Evolutionary conservation across 2,329 filamentous ascomycete species (phyloP).

Genomic region (Penicillium sp.): DNA sequence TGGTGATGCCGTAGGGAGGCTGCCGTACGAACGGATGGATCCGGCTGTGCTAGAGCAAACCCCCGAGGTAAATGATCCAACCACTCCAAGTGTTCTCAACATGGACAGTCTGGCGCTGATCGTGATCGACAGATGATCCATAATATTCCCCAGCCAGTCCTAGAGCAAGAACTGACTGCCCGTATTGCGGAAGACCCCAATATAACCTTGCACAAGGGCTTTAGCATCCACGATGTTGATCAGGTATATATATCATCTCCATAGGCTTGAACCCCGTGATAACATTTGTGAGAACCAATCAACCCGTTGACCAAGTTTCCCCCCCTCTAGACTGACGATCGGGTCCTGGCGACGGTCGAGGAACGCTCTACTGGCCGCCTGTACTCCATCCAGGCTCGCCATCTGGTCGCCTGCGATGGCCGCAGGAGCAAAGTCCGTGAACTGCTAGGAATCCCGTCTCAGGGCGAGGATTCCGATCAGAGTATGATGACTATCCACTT

Average conservation of each 20-base stretch:
- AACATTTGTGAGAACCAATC: constrained; percentile 15
- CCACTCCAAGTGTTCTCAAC: no score
- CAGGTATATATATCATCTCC: no score
- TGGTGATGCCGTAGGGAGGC: constrained; percentile 32
- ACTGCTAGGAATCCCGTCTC: constrained; percentile 36
- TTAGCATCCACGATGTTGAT: no score
- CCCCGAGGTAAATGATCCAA: constrained; percentile 37
- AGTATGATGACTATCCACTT: constrained; percentile 51
- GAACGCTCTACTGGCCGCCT: constrained; percentile 19
- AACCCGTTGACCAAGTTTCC: neutral
- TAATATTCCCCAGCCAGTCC: constrained; percentile 44
- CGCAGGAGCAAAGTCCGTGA: constrained; percentile 32
- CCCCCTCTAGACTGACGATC: constrained; percentile 17
- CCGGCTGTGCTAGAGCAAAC: constrained; percentile 32
- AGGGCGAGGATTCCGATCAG: constrained; percentile 46
- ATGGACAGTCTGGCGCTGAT: no score
- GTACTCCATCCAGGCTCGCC: constrained; percentile 31
- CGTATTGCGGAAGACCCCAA: no score
- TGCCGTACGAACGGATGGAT: constrained; percentile 31
- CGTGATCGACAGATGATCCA: constrained; percentile 49
- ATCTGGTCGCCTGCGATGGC: constrained; percentile 41
- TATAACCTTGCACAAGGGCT: no score
- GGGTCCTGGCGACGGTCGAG: constrained; percentile 31
- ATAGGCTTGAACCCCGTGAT: no score
- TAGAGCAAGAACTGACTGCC: constrained; percentile 31